Conservation (phyloP, 768 basidiomycete genomes). For the Rhizopogon rudus region DNA sequence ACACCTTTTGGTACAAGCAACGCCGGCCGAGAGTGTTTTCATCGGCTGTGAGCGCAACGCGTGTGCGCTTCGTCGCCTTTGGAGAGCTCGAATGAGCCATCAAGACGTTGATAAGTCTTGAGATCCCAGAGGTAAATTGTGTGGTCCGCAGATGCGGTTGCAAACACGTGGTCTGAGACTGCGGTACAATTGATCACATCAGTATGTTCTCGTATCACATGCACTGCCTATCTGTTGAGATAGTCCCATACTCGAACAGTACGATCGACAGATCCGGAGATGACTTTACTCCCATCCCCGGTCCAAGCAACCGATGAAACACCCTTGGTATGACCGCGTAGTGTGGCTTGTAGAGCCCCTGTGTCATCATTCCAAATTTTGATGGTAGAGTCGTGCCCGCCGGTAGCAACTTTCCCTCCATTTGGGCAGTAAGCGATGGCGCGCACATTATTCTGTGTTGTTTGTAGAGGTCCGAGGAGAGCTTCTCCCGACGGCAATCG, state of each 20-base stretch:
- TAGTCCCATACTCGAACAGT: slow-evolving; percentile 1
- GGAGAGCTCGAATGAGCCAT: neutral
- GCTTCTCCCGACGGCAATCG: neutral
- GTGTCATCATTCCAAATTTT: slow-evolving; percentile 14
- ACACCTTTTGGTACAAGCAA: neutral
- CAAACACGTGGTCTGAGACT: neutral
- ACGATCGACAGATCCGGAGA: neutral
- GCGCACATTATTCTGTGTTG: slow-evolving; percentile 14
- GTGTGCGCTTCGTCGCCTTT: neutral
- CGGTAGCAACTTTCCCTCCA: slow-evolving; percentile 14
- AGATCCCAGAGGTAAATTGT: neutral
- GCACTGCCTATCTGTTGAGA: too few relatives aligned
- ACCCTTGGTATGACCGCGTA: neutral
- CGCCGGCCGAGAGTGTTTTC: neutral
- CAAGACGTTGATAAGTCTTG: neutral
- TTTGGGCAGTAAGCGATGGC: slow-evolving; percentile 14
- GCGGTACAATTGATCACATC: neutral
- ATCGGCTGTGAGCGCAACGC: neutral
- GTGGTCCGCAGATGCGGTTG: neutral
- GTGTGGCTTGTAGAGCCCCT: neutral
- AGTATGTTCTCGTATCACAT: neutral
- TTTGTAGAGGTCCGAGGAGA: slow-evolving; percentile 3
- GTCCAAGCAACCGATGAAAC: neutral
- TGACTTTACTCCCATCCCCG: slow-evolving; percentile 1
- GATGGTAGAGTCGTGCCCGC: slow-evolving; percentile 14